Base-by-base conservation (phyloP, 1,284 basidiomycete genomes). In the Meira nashicola region DNA sequence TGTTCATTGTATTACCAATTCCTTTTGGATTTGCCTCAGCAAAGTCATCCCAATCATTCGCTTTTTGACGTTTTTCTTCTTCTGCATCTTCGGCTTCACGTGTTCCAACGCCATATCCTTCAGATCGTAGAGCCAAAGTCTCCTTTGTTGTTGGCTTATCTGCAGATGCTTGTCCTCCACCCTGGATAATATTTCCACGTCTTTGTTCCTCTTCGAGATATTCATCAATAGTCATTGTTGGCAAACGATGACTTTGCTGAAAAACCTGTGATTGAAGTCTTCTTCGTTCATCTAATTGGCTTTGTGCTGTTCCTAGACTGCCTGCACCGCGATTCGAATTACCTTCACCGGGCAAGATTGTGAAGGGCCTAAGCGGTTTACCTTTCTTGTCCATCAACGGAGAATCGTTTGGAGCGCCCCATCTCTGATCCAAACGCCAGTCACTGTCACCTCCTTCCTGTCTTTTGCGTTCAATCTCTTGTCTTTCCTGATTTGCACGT, bases 181-280 rank as follows among this genome's bases (percentile, higher is more conserved):
- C 89, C 2, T 85, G 83, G 62, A 96, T 86, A 70, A 97, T 87
- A 58, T 92, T 93, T 0, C 93, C 92, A 54, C 89, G 82, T 61
- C 86, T 81, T 55, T 83, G 81, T 77, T 98, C 94, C 61, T 92
- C 87, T 67, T 89, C 86, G 21, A 98, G 83, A 75, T 94, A 97
- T 79, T 98, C 90, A 74, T 98, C 94, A 67, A 98, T 86, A 0
- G 88, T 85, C 95, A 99, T 97, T 0, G 91, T 94, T 2, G 94
- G 94, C 33, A 98, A 81, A 21, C 88, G 84, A 77, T 96, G 86
- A n/a, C 84, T 85, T 2, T 90, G 85, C 14, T 87, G 84, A 80
- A 97, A 98, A 2, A 97, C 92, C 72, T 90, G 86, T 0, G 89
- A 2, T 75, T 74, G 67, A 84, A 89, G 14, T 92, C 84, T 66